phyloP scores from a whole-genome alignment of 768 basidiomycete genomes.

The Russula earlei region DNA sequence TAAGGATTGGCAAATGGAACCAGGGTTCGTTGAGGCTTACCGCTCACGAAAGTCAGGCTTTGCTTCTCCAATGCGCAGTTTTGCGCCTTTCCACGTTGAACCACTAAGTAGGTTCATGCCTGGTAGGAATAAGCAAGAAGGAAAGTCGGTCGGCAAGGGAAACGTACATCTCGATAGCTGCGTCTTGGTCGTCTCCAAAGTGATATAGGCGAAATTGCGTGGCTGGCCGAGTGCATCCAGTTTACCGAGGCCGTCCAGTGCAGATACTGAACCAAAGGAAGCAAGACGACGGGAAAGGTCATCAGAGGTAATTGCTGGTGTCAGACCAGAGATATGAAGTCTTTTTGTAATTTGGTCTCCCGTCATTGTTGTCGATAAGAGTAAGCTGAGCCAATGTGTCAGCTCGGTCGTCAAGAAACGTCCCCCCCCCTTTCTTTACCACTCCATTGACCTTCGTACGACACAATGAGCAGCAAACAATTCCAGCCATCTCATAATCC shows the following conservation, averaged over 20 bases:
- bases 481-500: conserved; percentile 3
- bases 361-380: background rate
- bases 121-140: conserved; percentile 23
- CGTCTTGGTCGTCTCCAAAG: conserved; percentile 51
- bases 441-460: background rate
- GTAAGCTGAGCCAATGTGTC: too few species aligned
- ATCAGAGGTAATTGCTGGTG: conserved; percentile 46
- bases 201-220: conserved; percentile 65
- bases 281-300: conserved; percentile 53
- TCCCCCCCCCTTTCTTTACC: background rate
- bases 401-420: too few species aligned
- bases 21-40: conserved; percentile 28
- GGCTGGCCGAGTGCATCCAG: conserved; percentile 56
- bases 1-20: conserved; percentile 1
- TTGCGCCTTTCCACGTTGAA: conserved; percentile 82
- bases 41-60: conserved; percentile 60
- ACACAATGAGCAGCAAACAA: background rate
- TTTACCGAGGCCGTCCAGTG: conserved; percentile 60
- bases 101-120: conserved; percentile 72
- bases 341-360: conserved; percentile 38
- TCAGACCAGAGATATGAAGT: conserved; percentile 68
- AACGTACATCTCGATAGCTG: conserved; percentile 57
- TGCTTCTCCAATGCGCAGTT: conserved; percentile 76
- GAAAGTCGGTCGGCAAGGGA: background rate
- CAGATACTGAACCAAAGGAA: conserved; percentile 57